Evolutionary conservation across 495 filamentous ascomycete species (phyloP).

Genomic region (Friedmanniomyces simplex): DNA sequence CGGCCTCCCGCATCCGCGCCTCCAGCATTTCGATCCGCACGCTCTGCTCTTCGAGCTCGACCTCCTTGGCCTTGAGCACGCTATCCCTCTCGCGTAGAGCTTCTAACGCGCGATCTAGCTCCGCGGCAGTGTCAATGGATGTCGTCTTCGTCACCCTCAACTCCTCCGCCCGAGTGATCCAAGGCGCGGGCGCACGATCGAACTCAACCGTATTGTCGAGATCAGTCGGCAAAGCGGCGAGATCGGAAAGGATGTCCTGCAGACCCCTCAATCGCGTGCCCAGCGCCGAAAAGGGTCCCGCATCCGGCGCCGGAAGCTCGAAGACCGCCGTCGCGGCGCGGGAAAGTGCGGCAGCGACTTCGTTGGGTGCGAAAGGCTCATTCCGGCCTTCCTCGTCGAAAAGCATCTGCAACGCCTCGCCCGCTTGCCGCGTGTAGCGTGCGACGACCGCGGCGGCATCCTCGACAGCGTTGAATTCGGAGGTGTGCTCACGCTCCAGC

Average conservation of each 20-base stretch:
- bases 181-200: slow-evolving; percentile 63
- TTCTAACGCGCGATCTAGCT: slow-evolving; percentile 41
- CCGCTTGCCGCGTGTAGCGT: slow-evolving; percentile 53
- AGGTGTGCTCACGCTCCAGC: slow-evolving; percentile 48
- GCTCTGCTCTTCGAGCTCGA: slow-evolving; percentile 53
- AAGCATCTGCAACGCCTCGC: slow-evolving; percentile 51
- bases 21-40: slow-evolving; percentile 93
- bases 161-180: slow-evolving; percentile 71
- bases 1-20: slow-evolving; percentile 63
- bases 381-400: slow-evolving; percentile 66
- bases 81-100: slow-evolving; percentile 40
- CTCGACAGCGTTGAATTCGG: slow-evolving; percentile 52
- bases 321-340: slow-evolving; percentile 43
- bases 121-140: slow-evolving; percentile 63
- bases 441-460: slow-evolving; percentile 54
- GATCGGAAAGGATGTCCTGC: slow-evolving; percentile 56
- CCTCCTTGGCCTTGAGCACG: slow-evolving; percentile 38
- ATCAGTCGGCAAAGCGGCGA: slow-evolving; percentile 62
- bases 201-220: slow-evolving; percentile 77
- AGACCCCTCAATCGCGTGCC: slow-evolving; percentile 53
- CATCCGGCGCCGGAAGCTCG: slow-evolving; percentile 36
- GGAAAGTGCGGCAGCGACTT: slow-evolving; percentile 53
- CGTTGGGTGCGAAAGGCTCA: slow-evolving; percentile 53
- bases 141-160: slow-evolving; percentile 65
- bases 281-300: slow-evolving; percentile 58